Evolutionary conservation across 2,329 filamentous ascomycete genomes (phyloP).

Genomic region (Colletotrichum abscissum): DNA sequence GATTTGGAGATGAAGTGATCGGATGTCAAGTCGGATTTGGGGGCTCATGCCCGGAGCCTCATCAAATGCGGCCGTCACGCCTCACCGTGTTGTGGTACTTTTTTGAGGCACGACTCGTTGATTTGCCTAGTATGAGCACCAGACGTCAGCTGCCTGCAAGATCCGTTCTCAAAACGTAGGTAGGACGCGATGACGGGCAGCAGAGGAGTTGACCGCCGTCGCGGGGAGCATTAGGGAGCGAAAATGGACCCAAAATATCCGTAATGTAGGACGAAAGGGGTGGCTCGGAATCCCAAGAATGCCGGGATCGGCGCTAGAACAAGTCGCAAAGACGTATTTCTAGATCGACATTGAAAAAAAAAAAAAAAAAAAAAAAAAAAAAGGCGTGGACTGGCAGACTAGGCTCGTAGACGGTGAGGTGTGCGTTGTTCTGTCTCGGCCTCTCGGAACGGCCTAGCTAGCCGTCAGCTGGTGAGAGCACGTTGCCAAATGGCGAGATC

Average conservation of each 20-base stretch:
- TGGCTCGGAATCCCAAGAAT: not conserved
- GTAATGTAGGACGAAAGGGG: not conserved
- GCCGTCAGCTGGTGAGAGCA: slow-evolving; percentile 26
- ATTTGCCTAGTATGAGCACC: not conserved
- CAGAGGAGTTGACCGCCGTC: not conserved
- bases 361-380: not conserved
- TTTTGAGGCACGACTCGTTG: not conserved
- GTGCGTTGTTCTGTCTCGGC: slow-evolving; percentile 4
- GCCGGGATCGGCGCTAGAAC: slow-evolving; percentile 11
- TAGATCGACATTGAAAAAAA: not conserved
- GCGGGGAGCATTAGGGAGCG: not conserved
- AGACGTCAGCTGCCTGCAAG: not conserved
- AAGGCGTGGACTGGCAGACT: not conserved
- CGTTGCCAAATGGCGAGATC: slow-evolving; percentile 27
- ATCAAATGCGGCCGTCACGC: not conserved
- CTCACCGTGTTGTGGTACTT: not conserved
- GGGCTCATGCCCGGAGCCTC: slow-evolving; percentile 11
- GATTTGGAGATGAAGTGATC: not conserved
- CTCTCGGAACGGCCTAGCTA: not conserved
- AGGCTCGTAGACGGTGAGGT: slow-evolving; percentile 4
- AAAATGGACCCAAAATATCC: not conserved
- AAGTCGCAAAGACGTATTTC: not conserved
- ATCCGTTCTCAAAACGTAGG: not conserved
- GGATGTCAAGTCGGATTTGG: slow-evolving; percentile 8
- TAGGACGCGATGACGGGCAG: slow-evolving; percentile 6